These are phyloP conservation scores for Suillus clintonianus DNA, from an alignment of 768 basidiomycete species.

Conservation along the genomic window DNA sequence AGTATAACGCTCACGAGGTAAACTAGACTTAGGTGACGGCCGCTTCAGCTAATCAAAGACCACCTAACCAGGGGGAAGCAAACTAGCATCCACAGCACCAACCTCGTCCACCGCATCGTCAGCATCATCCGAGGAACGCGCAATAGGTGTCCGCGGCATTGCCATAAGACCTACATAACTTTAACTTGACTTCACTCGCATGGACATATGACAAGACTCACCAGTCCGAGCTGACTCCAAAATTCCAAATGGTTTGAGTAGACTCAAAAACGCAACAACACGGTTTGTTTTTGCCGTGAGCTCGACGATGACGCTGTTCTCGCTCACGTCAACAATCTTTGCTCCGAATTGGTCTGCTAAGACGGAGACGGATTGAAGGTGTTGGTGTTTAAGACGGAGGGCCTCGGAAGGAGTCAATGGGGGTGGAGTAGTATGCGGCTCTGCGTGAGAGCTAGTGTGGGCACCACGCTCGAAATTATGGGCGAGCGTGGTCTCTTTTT, in stretches of 20 bases:
- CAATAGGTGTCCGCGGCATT: slow-evolving; percentile 95
- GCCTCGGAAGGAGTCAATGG: slow-evolving; percentile 79
- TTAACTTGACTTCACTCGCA: background rate
- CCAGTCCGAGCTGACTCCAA: slow-evolving; percentile 95
- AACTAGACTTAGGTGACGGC: too few relatives aligned
- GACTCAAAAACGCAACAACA: slow-evolving; percentile 88
- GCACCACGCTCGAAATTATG: slow-evolving; percentile 74
- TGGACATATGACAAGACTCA: slow-evolving; percentile 36
- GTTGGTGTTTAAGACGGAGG: slow-evolving; percentile 85
- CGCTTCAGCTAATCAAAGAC: background rate
- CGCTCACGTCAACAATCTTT: slow-evolving; percentile 91
- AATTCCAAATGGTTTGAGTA: slow-evolving; percentile 93
- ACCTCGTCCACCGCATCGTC: slow-evolving; percentile 53
- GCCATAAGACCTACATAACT: slow-evolving; percentile 81
- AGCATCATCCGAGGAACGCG: slow-evolving; percentile 56
- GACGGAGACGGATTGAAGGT: slow-evolving; percentile 83
- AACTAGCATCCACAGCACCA: slow-evolving; percentile 80
- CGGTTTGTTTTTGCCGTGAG: slow-evolving; percentile 89
- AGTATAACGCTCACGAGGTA: too few relatives aligned
- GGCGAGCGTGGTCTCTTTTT: slow-evolving; percentile 72
- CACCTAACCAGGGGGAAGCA: slow-evolving; percentile 89
- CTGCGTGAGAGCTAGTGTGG: slow-evolving; percentile 35
- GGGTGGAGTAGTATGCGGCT: background rate
- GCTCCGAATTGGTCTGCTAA: slow-evolving; percentile 90
- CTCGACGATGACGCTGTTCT: slow-evolving; percentile 94